Percentiles rank a stretch among this genome's conserved stretches.
These are phyloP conservation scores for Colletotrichum sp. DNA, from an alignment of 2,329 filamentous ascomycete genomes.

Conservation along the genomic window DNA sequence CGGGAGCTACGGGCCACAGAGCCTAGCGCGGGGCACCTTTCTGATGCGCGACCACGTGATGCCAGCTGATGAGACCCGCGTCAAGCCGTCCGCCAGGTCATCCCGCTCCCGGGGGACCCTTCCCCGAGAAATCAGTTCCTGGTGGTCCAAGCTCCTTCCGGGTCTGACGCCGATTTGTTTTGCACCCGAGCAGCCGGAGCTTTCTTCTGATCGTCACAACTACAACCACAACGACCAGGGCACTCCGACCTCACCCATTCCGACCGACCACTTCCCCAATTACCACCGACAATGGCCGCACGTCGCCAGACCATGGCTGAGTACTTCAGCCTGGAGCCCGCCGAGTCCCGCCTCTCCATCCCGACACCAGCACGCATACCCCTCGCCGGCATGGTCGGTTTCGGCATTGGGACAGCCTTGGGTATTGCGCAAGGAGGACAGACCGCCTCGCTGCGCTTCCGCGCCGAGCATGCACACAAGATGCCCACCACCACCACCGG, in stretches of 20 bases:
- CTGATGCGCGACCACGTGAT: conserved; percentile 33
- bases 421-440: conserved; percentile 77
- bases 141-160: conserved; percentile 8
- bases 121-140: background rate
- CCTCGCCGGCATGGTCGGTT: conserved; percentile 67
- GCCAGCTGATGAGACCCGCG: background rate
- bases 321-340: conserved; percentile 31
- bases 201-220: background rate
- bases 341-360: conserved; percentile 62
- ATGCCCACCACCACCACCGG: conserved; percentile 82
- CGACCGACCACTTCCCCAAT: background rate
- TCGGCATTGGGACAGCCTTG: conserved; percentile 71
- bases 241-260: fast-evolving
- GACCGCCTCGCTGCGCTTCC: conserved; percentile 80
- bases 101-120: background rate
- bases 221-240: background rate
- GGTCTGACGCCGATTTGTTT: background rate
- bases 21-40: background rate
- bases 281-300: background rate
- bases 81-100: background rate
- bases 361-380: conserved; percentile 70
- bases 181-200: background rate
- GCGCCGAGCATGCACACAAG: conserved; percentile 95
- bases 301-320: conserved; percentile 6
- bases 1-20: background rate